Evolutionary conservation across 2,329 filamentous ascomycete species (phyloP), one percentile per base, ranked within the genome.

Genomic region (Colletotrichum scovillei): DNA sequence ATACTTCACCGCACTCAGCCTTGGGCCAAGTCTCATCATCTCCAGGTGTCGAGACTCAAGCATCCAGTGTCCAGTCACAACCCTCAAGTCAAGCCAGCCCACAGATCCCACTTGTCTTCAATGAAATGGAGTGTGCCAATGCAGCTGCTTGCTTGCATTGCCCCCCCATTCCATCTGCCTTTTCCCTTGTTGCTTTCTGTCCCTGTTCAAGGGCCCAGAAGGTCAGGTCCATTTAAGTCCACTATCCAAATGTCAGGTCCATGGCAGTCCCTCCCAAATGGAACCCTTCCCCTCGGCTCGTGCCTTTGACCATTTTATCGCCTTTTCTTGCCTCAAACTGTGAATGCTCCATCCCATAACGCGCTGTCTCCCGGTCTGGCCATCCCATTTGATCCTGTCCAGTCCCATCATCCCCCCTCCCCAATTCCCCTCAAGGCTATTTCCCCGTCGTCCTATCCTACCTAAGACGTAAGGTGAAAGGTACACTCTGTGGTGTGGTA

Each of bases 261-360:
- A 42, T 42, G 38, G 16, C 38, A 42, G 38, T 42, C 56, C 57
- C 38, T 59, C 64, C 22, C 35, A 16, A 12, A 52, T 11, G 28
- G 35, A 59, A 14, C 53, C 30, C 32, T 16, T 42, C 53, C 38
- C 32, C 30, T 64, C 66, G 70, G 66, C 66, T 69, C 46, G 70
- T 69, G 66, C 59, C 66, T 64, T 69, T 46, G 69, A 62, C 56
- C 32, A 30, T 42, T 60, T 63, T 52, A 59, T 72, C 52, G 69
- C 53, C 53, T 69, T 59, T 63, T 58, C 69, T 55, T 69, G 60
- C 66, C 58, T 72, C 38, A n/a, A 49, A 49, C 42, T 22, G 42
- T 49, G 42, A 49, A 55, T 56, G 26, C 63, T 30, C 63, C 63
- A 65, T 65, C 63, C 63, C 62, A 55, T 63, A n/a, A 35, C 12